Evolutionary conservation across 441 rosid species (phyloP).

Genomic region (Erodium chrysanthum): DNA sequence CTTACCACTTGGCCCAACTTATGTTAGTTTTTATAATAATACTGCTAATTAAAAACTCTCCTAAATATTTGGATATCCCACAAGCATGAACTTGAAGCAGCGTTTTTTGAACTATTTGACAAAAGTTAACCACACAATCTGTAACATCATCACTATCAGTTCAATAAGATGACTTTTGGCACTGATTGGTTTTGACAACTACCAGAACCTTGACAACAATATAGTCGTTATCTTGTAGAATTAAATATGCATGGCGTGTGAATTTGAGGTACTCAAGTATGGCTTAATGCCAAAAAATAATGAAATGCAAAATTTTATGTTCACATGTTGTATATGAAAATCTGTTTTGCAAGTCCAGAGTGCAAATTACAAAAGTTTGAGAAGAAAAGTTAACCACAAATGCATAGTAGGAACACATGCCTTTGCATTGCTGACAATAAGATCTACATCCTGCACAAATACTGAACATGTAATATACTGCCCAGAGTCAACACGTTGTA

Average conservation of each 20-base stretch:
- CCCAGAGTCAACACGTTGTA: constrained; percentile 87
- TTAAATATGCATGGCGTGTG: not conserved
- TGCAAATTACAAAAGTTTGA: not conserved
- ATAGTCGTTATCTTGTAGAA: constrained; percentile 2
- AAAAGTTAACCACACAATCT: not conserved
- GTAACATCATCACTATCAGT: not conserved
- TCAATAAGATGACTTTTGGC: no score
- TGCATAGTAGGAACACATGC: constrained; percentile 26
- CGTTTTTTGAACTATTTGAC: not conserved
- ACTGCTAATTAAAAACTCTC: not conserved
- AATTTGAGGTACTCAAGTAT: not conserved
- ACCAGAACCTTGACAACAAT: no score
- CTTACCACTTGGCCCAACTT: not conserved
- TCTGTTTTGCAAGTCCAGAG: not conserved
- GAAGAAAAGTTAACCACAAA: not conserved
- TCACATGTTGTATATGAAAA: not conserved
- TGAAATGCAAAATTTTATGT: not conserved
- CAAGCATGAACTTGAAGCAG: not conserved
- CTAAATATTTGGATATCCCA: not conserved
- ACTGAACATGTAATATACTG: constrained; percentile 72
- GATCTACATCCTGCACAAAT: constrained; percentile 81
- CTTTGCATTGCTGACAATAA: constrained; percentile 85
- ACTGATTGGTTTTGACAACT: no score
- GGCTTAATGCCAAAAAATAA: not conserved
- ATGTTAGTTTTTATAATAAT: not conserved